Conservation (phyloP, 2,329 filamentous ascomycete species). For the Cyclaneusma minus region DNA sequence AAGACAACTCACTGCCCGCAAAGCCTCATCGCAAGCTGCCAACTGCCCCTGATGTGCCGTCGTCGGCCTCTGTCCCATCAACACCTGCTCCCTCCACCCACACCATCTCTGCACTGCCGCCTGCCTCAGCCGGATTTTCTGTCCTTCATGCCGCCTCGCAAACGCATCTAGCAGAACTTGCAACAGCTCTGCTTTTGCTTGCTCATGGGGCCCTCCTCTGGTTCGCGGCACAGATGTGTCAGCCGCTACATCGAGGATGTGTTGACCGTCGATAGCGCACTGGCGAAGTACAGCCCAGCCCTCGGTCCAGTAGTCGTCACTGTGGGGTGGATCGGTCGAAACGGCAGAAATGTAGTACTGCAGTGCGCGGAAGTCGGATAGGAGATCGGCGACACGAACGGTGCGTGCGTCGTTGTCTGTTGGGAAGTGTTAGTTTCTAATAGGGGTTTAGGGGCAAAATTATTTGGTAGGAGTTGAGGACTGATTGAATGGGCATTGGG, state of each 20-base stretch:
- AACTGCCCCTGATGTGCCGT: constrained; percentile 32
- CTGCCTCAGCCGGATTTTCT: constrained; percentile 49
- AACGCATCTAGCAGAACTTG: constrained; percentile 46
- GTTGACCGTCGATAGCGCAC: constrained; percentile 44
- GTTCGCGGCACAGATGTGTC: constrained; percentile 41
- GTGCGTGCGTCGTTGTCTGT: constrained; percentile 45
- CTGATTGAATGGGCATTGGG: too few relatives aligned
- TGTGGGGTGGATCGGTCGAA: constrained; percentile 35
- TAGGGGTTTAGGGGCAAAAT: too few relatives aligned
- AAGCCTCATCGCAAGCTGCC: constrained; percentile 36
- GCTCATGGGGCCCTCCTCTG: constrained; percentile 39
- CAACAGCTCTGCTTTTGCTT: constrained; percentile 44
- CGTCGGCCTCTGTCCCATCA: constrained; percentile 34
- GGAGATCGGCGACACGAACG: constrained; percentile 43
- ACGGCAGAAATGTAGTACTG: constrained; percentile 46
- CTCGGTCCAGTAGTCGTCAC: constrained; percentile 45
- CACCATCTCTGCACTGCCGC: constrained; percentile 44
- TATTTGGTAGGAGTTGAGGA: too few relatives aligned
- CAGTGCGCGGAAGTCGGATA: constrained; percentile 43
- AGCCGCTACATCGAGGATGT: constrained; percentile 48
- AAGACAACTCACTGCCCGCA: constrained; percentile 34
- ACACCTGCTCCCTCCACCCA: constrained; percentile 33
- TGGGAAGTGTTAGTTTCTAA: too few relatives aligned
- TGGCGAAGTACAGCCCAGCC: constrained; percentile 47
- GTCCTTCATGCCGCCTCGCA: constrained; percentile 43